Base-by-base conservation (phyloP, 2,329 filamentous ascomycete genomes). In the Eutypa lata region DNA sequence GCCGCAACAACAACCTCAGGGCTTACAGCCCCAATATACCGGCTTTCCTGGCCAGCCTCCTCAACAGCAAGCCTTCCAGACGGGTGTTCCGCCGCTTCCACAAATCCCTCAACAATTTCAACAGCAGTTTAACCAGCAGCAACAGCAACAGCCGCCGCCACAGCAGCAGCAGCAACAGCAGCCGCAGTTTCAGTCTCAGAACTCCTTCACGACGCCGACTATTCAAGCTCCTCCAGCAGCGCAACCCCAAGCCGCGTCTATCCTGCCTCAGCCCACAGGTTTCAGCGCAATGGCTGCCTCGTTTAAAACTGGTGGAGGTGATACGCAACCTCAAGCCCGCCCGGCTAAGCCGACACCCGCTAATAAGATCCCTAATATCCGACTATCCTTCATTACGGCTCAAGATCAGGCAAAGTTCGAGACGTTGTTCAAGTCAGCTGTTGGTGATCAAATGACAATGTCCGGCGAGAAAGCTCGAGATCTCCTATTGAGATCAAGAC, bases 341-440 rank as follows among this genome's bases (percentile, higher is more conserved):
- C 68, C 76, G 54, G 69, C 76, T 7, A 71, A 76, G 42, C 21
- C 42, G 53, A 85, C 83, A 64, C 70, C 77, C 43, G 74, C 80
- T 13, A 86, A 82, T 62, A 94, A 89, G 75, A 97, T 99, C 52
- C 94, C 94, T 26, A 97, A 89, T 68, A 95, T 97, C 60, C 83
- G 94, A 48, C 76, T 99, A 56, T 96, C 92, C 3, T 99, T 99
- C 71, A 96, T 99, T 66, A 97, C 93, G 2, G 92, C 90, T 24
- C 85, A 88, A 65, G 94, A 99, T 68, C 94, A 99, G 73, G 83
- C 90, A 65, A 97, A 96, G 74, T 99, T 99, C 64, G 94, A 99
- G 76, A 94, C 94, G 53, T 76, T 99, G 42, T 99, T 99, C 79
- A 97, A 94, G 75, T 96, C 92, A 51, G 93, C 94, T 14, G 91